Conservation (phyloP, 768 basidiomycete species). For the Leucocoprinus birnbaumii region DNA sequence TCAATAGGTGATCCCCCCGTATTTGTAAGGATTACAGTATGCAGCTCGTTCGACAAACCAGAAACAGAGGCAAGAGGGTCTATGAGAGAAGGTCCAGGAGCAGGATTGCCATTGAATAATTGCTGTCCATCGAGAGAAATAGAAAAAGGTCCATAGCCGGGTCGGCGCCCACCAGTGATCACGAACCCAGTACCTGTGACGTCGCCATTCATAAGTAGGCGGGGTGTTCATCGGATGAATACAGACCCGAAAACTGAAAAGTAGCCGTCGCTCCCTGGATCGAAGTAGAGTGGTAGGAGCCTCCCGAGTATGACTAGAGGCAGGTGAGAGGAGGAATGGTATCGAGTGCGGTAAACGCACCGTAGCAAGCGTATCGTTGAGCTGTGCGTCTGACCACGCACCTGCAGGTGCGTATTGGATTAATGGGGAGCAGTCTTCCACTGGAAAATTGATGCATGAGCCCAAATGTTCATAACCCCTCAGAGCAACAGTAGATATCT, state of each 20-base stretch:
- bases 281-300: slow-evolving; percentile 41
- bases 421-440: slow-evolving; percentile 56
- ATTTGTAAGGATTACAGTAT: slow-evolving; percentile 46
- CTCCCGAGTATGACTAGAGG: slow-evolving; percentile 38
- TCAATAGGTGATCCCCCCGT: slow-evolving; percentile 42
- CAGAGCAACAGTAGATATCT: slow-evolving; percentile 1
- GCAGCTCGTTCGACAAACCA: slow-evolving; percentile 40
- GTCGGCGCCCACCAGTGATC: slow-evolving; percentile 44
- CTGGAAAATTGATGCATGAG: slow-evolving; percentile 24
- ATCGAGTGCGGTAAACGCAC: slow-evolving; percentile 22
- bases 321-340: background rate
- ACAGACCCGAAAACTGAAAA: slow-evolving; percentile 46
- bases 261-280: slow-evolving; percentile 45
- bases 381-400: slow-evolving; percentile 47
- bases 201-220: background rate
- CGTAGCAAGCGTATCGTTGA: slow-evolving; percentile 33
- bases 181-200: slow-evolving; percentile 46
- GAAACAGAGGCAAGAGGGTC: slow-evolving; percentile 38
- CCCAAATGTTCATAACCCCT: background rate
- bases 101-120: slow-evolving; percentile 30
- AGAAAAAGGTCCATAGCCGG: slow-evolving; percentile 45
- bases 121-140: slow-evolving; percentile 41
- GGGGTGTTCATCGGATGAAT: background rate
- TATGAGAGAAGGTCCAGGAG: slow-evolving; percentile 28
- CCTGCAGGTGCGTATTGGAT: slow-evolving; percentile 46